Evolutionary conservation across 2,329 filamentous ascomycete genomes (phyloP).

Genomic region (Ceratocystis cacaofunesta): DNA sequence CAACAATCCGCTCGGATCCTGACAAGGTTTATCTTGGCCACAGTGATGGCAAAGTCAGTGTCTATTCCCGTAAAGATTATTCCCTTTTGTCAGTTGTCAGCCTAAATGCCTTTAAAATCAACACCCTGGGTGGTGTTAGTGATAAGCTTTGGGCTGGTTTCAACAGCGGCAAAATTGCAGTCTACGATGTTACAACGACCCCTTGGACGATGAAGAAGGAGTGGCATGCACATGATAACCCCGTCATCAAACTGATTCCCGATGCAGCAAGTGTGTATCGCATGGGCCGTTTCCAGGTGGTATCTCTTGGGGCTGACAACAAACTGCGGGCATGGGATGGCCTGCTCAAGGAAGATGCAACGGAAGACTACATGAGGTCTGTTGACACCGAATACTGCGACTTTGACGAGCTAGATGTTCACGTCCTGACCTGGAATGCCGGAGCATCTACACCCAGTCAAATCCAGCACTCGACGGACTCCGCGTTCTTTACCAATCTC

Average conservation of each 20-base stretch:
- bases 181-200: constrained; percentile 70
- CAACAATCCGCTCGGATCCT: constrained; percentile 57
- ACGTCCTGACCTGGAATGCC: constrained; percentile 91
- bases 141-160: constrained; percentile 82
- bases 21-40: constrained; percentile 83
- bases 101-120: constrained; percentile 91
- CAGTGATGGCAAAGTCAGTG: constrained; percentile 79
- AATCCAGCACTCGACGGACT: constrained; percentile 57
- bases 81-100: constrained; percentile 66
- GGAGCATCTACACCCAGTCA: constrained; percentile 86
- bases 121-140: constrained; percentile 66
- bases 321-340: constrained; percentile 81
- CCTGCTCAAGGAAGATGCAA: constrained; percentile 81
- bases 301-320: constrained; percentile 78
- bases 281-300: constrained; percentile 67
- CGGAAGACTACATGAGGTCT: constrained; percentile 79
- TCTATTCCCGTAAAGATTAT: constrained; percentile 72
- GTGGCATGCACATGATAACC: constrained; percentile 79
- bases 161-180: constrained; percentile 83
- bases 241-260: constrained; percentile 60
- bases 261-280: constrained; percentile 77
- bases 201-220: constrained; percentile 90
- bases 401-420: constrained; percentile 65
- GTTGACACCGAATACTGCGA: constrained; percentile 70
- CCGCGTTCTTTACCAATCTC: constrained; percentile 65